These are phyloP conservation scores for Blakeslea trispora DNA, from an alignment of 371 early-diverging fungal species.

Conservation along the genomic window DNA sequence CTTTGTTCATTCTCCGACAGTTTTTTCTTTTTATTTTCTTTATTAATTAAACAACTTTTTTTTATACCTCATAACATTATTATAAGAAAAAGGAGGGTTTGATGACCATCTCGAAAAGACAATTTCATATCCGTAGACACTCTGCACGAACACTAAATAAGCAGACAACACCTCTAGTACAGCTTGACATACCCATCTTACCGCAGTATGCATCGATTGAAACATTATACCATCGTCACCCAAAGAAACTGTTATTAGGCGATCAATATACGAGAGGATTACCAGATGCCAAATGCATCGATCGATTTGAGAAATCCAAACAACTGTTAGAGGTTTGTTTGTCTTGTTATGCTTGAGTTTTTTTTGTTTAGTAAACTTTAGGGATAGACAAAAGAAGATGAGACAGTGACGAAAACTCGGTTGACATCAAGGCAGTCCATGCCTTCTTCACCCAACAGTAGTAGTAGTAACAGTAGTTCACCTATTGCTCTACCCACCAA, in stretches of 20 bases:
- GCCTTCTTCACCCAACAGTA: neutral
- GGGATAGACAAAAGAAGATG: neutral
- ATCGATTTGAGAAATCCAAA: constrained; percentile 16
- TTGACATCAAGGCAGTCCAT: neutral
- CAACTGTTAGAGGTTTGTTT: constrained; percentile 9
- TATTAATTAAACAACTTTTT: no score
- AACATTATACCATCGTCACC: constrained; percentile 2
- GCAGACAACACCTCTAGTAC: neutral
- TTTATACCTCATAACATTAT: no score
- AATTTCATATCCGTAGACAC: constrained; percentile 8
- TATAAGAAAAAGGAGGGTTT: no score
- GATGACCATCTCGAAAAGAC: constrained; percentile 18
- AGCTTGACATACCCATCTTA: constrained; percentile 11
- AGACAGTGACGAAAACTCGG: neutral
- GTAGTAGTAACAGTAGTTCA: neutral
- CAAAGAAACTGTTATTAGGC: constrained; percentile 2
- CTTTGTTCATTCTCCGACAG: no score
- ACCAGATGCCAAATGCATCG: constrained; percentile 8
- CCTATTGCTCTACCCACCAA: constrained; percentile 12
- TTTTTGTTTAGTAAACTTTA: neutral
- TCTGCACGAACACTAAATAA: constrained; percentile 13
- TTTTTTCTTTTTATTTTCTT: no score
- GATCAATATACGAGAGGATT: constrained; percentile 17
- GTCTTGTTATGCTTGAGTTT: neutral
- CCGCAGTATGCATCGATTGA: constrained; percentile 15